Evolutionary conservation across 805 yeast species (phyloP).

Genomic region (Ogataea salicorniae): DNA sequence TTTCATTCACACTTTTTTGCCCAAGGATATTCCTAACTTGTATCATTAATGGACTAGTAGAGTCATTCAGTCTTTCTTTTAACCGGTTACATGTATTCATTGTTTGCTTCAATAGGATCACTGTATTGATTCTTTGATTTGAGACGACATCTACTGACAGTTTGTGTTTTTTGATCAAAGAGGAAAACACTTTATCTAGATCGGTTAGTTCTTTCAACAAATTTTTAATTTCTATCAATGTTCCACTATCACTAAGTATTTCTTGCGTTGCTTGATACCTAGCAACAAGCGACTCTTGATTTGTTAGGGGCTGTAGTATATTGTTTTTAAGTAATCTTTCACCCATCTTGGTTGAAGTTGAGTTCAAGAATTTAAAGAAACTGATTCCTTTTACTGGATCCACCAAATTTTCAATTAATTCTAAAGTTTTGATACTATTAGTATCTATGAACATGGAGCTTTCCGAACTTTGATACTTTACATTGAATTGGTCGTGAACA

Average conservation of each 20-base stretch:
- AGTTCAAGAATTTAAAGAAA: constrained; percentile 33
- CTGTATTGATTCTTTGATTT: constrained; percentile 36
- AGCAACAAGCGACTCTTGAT: constrained; percentile 29
- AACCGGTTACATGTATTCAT: constrained; percentile 22
- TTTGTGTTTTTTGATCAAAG: constrained; percentile 26
- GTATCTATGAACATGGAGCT: constrained; percentile 40
- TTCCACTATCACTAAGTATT: constrained; percentile 19
- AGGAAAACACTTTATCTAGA: constrained; percentile 36
- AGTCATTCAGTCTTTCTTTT: constrained; percentile 10
- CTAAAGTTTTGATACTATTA: constrained; percentile 34
- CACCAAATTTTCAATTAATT: constrained; percentile 32
- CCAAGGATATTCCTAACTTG: constrained; percentile 28
- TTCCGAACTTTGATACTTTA: constrained; percentile 35
- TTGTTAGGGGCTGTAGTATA: constrained; percentile 44
- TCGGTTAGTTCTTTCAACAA: constrained; percentile 31
- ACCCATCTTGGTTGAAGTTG: constrained; percentile 44
- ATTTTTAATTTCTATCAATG: constrained; percentile 14
- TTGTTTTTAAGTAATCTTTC: constrained; percentile 35
- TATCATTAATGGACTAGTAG: constrained; percentile 8
- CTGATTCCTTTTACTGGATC: constrained; percentile 27
- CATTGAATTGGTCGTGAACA: constrained; percentile 29
- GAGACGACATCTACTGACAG: constrained; percentile 16
- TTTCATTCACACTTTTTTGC: constrained; percentile 19
- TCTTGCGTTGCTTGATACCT: constrained; percentile 36
- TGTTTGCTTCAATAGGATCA: constrained; percentile 36